Evolutionary conservation across 2,329 filamentous ascomycete species (phyloP).

Genomic region (Aspergillus uvarum): DNA sequence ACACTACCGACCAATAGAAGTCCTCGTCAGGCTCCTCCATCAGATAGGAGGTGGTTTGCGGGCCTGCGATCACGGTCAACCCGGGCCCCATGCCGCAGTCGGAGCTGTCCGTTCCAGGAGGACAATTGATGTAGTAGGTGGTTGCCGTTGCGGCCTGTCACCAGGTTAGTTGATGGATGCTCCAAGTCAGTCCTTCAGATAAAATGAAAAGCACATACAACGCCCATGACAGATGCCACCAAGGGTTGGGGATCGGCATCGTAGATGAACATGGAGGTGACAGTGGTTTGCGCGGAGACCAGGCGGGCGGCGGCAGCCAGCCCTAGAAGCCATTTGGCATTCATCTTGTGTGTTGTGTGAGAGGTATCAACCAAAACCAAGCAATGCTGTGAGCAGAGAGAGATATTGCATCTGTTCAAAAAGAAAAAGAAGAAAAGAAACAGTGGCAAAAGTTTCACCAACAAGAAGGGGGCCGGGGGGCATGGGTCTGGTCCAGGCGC

Average conservation of each 20-base stretch:
- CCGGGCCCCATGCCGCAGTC: slow-evolving; percentile 32
- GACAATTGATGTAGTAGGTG: slow-evolving; percentile 29
- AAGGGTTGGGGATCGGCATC: slow-evolving; percentile 24
- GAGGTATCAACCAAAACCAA: too few species aligned
- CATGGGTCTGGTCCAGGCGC: too few species aligned
- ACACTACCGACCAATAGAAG: slow-evolving; percentile 19
- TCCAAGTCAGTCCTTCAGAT: not conserved
- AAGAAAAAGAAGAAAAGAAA: too few species aligned
- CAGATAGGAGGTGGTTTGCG: slow-evolving; percentile 13
- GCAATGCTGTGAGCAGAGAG: too few species aligned
- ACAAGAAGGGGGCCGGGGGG: too few species aligned
- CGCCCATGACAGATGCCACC: slow-evolving; percentile 26
- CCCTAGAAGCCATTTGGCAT: slow-evolving; percentile 16
- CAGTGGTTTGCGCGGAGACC: slow-evolving; percentile 18
- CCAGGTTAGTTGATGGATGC: not conserved
- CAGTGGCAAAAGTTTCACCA: not conserved
- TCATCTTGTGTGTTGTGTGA: slow-evolving; percentile 4
- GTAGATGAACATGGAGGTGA: slow-evolving; percentile 28
- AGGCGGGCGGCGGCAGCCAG: slow-evolving; percentile 19
- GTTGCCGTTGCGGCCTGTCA: slow-evolving; percentile 25
- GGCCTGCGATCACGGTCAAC: slow-evolving; percentile 21
- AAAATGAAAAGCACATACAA: slow-evolving; percentile 15
- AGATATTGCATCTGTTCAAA: too few species aligned
- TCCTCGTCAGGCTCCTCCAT: slow-evolving; percentile 7
- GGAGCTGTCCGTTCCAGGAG: slow-evolving; percentile 19